Conservation (phyloP, 2,329 filamentous ascomycete genomes). For the Emergomyces pasteurianus region DNA sequence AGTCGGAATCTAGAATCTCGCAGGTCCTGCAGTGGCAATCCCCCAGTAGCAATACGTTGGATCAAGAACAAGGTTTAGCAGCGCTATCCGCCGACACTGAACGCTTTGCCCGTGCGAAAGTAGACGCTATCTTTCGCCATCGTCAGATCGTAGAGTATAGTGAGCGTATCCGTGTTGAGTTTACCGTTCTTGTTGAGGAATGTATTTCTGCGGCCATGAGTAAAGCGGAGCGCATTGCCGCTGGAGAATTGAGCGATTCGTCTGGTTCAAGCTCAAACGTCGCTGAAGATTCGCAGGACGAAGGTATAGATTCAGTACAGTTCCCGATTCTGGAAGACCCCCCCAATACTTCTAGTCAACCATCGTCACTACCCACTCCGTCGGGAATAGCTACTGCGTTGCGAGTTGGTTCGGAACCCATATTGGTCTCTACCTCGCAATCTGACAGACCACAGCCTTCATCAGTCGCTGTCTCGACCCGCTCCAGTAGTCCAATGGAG, state of each 20-base stretch:
- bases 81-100: conserved; percentile 85
- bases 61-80: conserved; percentile 84
- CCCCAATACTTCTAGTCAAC: not conserved
- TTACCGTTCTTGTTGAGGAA: conserved; percentile 83
- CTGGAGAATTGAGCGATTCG: conserved; percentile 73
- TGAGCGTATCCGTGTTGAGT: conserved; percentile 88
- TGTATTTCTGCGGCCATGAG: conserved; percentile 86
- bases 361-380: not conserved
- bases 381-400: conserved; percentile 16
- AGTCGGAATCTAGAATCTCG: conserved; percentile 87
- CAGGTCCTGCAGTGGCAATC: conserved; percentile 97
- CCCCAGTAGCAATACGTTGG: conserved; percentile 76
- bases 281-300: conserved; percentile 33
- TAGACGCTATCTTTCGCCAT: conserved; percentile 85
- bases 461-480: conserved; percentile 60
- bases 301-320: conserved; percentile 36
- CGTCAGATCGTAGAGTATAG: conserved; percentile 90
- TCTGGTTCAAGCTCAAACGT: conserved; percentile 34
- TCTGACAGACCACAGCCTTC: conserved; percentile 40
- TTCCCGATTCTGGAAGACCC: not conserved
- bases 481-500: conserved; percentile 81
- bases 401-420: conserved; percentile 41
- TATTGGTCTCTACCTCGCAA: conserved; percentile 26
- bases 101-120: conserved; percentile 69
- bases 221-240: conserved; percentile 79